Conservation (phyloP, 1,284 basidiomycete genomes). For the Irpex sp. region DNA sequence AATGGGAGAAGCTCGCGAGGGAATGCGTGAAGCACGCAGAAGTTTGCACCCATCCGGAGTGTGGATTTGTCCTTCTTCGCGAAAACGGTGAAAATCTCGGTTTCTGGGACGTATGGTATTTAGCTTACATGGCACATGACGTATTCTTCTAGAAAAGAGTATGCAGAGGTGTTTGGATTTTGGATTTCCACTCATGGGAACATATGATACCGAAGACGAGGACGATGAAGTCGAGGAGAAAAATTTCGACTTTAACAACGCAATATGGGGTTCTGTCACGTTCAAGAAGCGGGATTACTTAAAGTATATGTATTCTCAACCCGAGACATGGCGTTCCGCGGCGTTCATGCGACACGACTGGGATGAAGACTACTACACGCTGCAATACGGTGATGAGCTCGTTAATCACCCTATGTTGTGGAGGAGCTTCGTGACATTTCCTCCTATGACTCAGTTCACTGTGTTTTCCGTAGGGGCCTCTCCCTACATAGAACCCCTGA, state of each 20-base stretch:
- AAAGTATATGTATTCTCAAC: neutral
- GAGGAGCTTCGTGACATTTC: neutral
- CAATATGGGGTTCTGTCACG: neutral
- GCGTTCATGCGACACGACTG: neutral
- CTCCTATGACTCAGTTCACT: neutral
- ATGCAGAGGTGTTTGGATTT: too few species aligned
- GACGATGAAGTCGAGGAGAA: neutral
- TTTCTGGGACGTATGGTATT: neutral
- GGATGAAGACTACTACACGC: neutral
- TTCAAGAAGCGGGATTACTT: neutral
- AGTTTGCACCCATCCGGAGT: neutral
- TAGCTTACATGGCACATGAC: too few species aligned
- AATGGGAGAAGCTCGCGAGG: neutral
- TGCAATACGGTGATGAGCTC: neutral
- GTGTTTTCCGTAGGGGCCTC: neutral
- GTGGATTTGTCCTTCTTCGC: neutral
- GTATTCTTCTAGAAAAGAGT: too few species aligned
- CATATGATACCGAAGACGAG: neutral
- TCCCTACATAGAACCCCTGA: neutral
- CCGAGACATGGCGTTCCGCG: neutral
- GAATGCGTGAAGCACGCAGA: neutral
- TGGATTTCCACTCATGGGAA: too few species aligned
- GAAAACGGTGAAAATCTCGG: neutral
- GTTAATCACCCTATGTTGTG: neutral
- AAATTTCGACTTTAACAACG: neutral